Conservation (phyloP, 2,329 filamentous ascomycete species). For the Ophiostoma quercus region DNA sequence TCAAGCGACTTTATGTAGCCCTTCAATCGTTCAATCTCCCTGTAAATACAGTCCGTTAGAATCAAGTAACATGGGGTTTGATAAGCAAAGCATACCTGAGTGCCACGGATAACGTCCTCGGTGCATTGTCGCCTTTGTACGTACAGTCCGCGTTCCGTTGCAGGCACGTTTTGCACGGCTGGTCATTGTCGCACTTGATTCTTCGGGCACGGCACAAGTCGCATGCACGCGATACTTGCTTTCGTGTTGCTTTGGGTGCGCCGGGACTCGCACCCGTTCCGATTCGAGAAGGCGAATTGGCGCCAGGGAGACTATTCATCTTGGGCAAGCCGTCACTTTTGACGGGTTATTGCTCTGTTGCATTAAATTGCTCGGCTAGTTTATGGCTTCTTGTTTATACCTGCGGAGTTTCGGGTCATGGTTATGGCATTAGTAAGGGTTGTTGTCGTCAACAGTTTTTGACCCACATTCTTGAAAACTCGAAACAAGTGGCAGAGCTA, state of each 20-base stretch:
- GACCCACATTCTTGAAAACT: neutral
- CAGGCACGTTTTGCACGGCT: conserved; percentile 37
- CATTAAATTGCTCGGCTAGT: too few relatives aligned
- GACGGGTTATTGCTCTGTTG: neutral
- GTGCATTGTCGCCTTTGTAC: conserved; percentile 26
- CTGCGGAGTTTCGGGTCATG: neutral
- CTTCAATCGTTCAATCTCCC: neutral
- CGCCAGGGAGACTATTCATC: neutral
- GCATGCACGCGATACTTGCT: conserved; percentile 34
- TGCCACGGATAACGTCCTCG: neutral
- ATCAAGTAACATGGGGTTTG: neutral
- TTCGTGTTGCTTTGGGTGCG: conserved; percentile 21
- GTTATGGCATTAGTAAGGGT: neutral
- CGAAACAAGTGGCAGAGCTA: too few relatives aligned
- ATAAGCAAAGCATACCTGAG: neutral
- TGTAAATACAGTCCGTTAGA: neutral
- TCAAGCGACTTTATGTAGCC: neutral
- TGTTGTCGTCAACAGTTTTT: neutral
- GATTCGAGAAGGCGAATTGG: neutral
- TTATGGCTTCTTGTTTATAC: neutral
- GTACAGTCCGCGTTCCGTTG: conserved; percentile 34
- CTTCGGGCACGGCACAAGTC: conserved; percentile 38
- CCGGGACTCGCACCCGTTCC: neutral
- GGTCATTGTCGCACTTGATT: conserved; percentile 37
- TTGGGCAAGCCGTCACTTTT: neutral